Evolutionary conservation across 2,329 filamentous ascomycete species (phyloP).

Genomic region (Monascus ruber): DNA sequence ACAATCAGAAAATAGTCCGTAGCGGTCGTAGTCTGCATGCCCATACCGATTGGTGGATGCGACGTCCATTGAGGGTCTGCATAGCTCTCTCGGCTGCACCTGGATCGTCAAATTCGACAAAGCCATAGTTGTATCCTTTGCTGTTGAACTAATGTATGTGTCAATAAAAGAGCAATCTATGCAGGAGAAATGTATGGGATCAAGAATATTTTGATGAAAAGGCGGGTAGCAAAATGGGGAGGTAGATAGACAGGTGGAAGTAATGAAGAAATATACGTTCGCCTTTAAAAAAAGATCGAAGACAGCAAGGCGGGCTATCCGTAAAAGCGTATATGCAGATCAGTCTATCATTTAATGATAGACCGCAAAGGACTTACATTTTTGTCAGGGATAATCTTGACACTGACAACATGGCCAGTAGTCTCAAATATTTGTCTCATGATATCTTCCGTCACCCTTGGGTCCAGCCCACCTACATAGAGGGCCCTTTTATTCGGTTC

Average conservation of each 20-base stretch:
- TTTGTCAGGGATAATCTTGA: conserved; percentile 99
- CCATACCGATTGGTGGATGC: conserved; percentile 87
- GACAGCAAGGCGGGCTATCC: too few relatives aligned
- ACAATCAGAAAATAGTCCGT: conserved; percentile 7
- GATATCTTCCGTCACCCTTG: conserved; percentile 90
- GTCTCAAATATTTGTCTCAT: conserved; percentile 98
- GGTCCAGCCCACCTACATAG: conserved; percentile 90
- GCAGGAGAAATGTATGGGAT: too few relatives aligned
- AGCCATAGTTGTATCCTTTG: conserved; percentile 98
- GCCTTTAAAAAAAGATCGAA: too few relatives aligned
- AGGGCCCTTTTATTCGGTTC: conserved; percentile 97
- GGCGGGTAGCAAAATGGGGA: neutral
- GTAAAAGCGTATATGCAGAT: neutral
- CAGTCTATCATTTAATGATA: conserved; percentile 1
- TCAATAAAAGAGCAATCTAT: conserved; percentile 7
- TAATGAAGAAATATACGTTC: too few relatives aligned
- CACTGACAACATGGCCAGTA: conserved; percentile 92
- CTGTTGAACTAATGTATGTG: conserved; percentile 45
- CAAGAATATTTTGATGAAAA: neutral
- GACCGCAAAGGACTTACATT: conserved; percentile 56
- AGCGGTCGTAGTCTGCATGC: conserved; percentile 1
- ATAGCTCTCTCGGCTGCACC: conserved; percentile 93
- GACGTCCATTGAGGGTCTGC: conserved; percentile 88
- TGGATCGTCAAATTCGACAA: conserved; percentile 97
- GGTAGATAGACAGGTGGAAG: too few relatives aligned